A percentile compares a stretch with the other conserved stretches of the same genome.
Conservation (phyloP, 169 alveolate species). For the Eimeria praecox region DNA sequence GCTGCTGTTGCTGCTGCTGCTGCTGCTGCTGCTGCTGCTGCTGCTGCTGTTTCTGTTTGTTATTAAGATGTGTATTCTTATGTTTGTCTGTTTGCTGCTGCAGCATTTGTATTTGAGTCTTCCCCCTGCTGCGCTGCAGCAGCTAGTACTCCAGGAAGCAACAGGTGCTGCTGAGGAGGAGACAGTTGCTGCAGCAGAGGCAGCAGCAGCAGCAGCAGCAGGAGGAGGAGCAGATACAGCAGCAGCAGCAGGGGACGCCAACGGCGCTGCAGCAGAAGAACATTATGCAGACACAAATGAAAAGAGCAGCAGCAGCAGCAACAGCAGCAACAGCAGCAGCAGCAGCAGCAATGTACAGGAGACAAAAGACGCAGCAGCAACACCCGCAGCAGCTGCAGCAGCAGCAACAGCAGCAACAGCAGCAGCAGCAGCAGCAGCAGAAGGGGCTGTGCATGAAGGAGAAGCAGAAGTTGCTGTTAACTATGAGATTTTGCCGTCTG, state of each 20-base stretch:
- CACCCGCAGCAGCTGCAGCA: neutral
- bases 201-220: neutral
- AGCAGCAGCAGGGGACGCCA: conserved; percentile 3
- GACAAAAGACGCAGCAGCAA: neutral
- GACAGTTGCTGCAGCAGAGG: neutral
- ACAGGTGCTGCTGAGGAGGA: neutral
- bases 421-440: conserved; percentile 3
- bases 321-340: neutral
- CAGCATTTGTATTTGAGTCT: conserved; percentile 24
- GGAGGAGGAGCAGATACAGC: neutral
- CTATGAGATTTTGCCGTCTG: conserved; percentile 3
- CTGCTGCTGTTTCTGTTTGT: neutral
- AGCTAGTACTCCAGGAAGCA: neutral
- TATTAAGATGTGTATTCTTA: too few relatives aligned
- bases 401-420: conserved; percentile 24
- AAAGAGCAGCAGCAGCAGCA: neutral
- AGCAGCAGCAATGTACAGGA: neutral
- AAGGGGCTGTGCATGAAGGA: neutral
- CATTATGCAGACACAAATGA: too few relatives aligned
- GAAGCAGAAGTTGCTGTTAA: conserved; percentile 16
- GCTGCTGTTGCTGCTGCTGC: conserved; percentile 35
- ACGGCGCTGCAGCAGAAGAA: too few relatives aligned
- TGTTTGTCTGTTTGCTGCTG: conserved; percentile 28
- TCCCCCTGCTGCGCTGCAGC: conserved; percentile 46
- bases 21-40: neutral